Evolutionary conservation across 2,329 filamentous ascomycete species (phyloP), one percentile per base, ranked within the genome.

Genomic region (Fonsecaea monophora): DNA sequence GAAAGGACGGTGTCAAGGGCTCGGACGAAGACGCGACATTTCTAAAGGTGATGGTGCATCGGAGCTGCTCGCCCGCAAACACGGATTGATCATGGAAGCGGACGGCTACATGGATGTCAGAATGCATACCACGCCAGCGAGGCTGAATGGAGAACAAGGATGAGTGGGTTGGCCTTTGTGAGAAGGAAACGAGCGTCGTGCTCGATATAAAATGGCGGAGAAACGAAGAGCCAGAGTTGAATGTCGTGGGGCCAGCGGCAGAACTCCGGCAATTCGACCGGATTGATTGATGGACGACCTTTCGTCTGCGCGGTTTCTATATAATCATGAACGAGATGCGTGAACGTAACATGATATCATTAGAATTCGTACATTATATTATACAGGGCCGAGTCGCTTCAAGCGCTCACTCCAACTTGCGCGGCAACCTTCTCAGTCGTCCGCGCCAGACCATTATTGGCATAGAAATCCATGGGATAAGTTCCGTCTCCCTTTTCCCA

Each of bases 401-500:
- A 72, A 12, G 38, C 69, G 34, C 53, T 40, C n/a, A 71, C 69
- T 2, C 58, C 54, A 13, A 71, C 67, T 48, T 70, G 70, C 35
- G 64, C 67, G 40, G 72, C 73, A 42, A 70, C 48, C 67, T 72
- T 74, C 66, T 79, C 78, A 75, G 84, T 93, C 37, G 91, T 94
- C 77, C 95, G 87, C 1, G 94, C 95, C 62, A 99, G 76, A 0
- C 95, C 95, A 54, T 97, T 92, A 77, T 90, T 94, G 0, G 90
- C 94, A 80, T 99, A 99, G 76, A 96, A 99, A 78, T 99, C 94
- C 95, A 99, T 99, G 0, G 94, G 94, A 80, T 99, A 99, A 13
- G 92, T 85, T 56, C 78, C 79, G 62, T 84, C 85, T 13, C 76
- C 78, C 64, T 82, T 84, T 15, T 83, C 89, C 92, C 88, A 96